These are phyloP conservation scores for Lotus japonicus DNA, from an alignment of 306 rosid species.

Conservation along the genomic window DNA sequence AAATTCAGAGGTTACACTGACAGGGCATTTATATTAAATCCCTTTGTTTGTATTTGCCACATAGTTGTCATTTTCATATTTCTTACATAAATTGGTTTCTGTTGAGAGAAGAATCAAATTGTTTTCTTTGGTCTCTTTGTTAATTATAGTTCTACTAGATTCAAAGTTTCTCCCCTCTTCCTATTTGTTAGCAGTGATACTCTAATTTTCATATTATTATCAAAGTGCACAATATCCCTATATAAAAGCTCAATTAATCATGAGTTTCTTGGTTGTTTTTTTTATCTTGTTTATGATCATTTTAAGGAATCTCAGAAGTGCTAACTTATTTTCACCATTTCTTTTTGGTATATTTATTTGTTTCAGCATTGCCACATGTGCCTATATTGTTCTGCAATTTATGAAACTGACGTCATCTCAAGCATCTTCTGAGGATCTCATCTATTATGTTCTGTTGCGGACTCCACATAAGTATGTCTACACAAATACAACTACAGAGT, in stretches of 20 bases:
- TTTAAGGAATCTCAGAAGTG: not conserved
- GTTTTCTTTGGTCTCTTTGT: too few species aligned
- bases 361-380: conserved; percentile 59
- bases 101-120: too few species aligned
- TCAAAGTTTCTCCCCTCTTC: not conserved
- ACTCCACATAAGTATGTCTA: conserved; percentile 52
- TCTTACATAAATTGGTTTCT: too few species aligned
- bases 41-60: too few species aligned
- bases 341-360: not conserved
- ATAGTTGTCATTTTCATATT: not conserved
- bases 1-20: too few species aligned
- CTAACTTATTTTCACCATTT: conserved; percentile 15
- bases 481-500: conserved; percentile 14
- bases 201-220: conserved; percentile 7
- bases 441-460: conserved; percentile 55
- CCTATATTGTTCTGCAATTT: conserved; percentile 57
- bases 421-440: conserved; percentile 56
- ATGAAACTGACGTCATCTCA: conserved; percentile 55
- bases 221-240: not conserved
- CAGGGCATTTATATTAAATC: not conserved
- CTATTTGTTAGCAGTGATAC: not conserved
- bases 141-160: too few species aligned
- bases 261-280: conserved; percentile 9
- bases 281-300: not conserved
- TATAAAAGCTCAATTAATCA: conserved; percentile 13